Conservation (phyloP, 345 rosid genomes). For the Euphorbia lathyris region DNA sequence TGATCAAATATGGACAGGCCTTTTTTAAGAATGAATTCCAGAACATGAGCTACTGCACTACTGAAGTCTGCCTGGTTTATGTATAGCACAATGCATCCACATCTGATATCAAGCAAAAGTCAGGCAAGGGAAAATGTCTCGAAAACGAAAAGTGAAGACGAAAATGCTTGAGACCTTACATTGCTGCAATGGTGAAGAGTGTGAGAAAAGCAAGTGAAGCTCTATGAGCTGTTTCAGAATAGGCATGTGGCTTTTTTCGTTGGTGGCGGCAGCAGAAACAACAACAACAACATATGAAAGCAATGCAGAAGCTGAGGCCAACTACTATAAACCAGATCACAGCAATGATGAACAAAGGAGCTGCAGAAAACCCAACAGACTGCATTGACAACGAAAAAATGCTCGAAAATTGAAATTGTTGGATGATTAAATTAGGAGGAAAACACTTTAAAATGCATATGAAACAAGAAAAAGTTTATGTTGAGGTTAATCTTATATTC, state of each 20-base stretch:
- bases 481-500: too few species aligned
- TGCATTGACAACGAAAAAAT: conserved; percentile 21
- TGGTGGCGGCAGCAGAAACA: conserved; percentile 39
- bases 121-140: neutral
- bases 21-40: conserved; percentile 35
- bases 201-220: conserved; percentile 42
- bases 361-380: conserved; percentile 54
- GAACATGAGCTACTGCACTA: conserved; percentile 27
- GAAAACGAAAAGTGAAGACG: too few species aligned
- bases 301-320: conserved; percentile 35
- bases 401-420: neutral
- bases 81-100: conserved; percentile 44
- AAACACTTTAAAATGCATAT: too few species aligned
- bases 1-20: conserved; percentile 26
- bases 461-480: too few species aligned
- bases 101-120: conserved; percentile 22
- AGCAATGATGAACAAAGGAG: conserved; percentile 42
- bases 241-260: conserved; percentile 19
- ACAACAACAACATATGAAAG: conserved; percentile 37
- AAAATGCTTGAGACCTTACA: conserved; percentile 25
- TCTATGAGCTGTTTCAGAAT: conserved; percentile 38
- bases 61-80: conserved; percentile 39
- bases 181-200: conserved; percentile 44
- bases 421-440: too few species aligned
- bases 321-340: conserved; percentile 43